These are phyloP conservation scores for Citrullus colocynthis DNA, from an alignment of 306 rosid species.

Conservation along the genomic window DNA sequence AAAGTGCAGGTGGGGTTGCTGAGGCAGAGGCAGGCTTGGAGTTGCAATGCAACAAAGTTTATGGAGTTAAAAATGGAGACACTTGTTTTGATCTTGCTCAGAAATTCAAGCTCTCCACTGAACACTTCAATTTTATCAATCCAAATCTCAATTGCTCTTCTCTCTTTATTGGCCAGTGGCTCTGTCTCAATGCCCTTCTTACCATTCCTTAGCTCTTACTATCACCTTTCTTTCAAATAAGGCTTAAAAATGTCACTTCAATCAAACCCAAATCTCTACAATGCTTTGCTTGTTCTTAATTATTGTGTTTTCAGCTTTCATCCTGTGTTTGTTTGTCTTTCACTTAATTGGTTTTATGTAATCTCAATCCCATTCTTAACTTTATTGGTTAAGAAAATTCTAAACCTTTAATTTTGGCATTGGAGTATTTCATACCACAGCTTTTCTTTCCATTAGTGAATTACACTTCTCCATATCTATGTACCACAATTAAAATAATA, in stretches of 20 bases:
- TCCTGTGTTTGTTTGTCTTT: neutral
- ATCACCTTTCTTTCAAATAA: no score
- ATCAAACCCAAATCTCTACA: no score
- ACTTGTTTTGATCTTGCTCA: slow-evolving; percentile 15
- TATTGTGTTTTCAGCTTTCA: no score
- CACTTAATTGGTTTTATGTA: neutral
- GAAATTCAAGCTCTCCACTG: slow-evolving; percentile 4
- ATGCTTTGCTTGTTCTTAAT: no score
- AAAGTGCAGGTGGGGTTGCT: neutral
- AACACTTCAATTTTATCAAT: slow-evolving; percentile 11
- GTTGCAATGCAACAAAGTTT: slow-evolving; percentile 9
- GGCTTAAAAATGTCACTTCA: no score
- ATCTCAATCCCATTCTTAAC: neutral
- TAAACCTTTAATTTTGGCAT: neutral
- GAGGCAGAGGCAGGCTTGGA: neutral
- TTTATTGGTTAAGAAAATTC: neutral
- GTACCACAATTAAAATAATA: no score
- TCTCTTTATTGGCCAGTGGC: slow-evolving; percentile 33
- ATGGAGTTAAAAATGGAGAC: slow-evolving; percentile 24
- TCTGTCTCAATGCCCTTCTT: slow-evolving; percentile 8
- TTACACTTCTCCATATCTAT: neutral
- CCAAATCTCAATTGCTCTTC: slow-evolving; percentile 30
- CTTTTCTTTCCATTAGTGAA: neutral
- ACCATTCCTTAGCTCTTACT: no score
- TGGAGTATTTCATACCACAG: neutral